A percentile compares a stretch with the other conserved stretches of the same genome.
These are phyloP conservation scores for Torulaspora pretoriensis DNA, from an alignment of 1,139 yeast genomes.

Conservation along the genomic window DNA sequence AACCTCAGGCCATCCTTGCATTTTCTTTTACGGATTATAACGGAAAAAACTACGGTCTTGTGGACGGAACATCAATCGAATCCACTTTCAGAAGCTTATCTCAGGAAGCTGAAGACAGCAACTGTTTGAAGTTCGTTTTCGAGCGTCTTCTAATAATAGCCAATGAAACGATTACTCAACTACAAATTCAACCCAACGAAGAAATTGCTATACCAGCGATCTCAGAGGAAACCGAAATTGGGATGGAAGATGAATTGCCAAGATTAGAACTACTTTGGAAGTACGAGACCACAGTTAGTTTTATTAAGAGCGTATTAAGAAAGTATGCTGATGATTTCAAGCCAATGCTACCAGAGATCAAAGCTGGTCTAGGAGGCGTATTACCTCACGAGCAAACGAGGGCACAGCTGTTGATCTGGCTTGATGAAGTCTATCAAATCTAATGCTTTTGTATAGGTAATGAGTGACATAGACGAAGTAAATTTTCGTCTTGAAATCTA, in stretches of 20 bases:
- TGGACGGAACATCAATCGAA: constrained; percentile 39
- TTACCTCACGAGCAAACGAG: constrained; percentile 35
- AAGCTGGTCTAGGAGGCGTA: constrained; percentile 23
- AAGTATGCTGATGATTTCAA: constrained; percentile 38
- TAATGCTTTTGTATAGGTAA: constrained; percentile 9
- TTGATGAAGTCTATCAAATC: constrained; percentile 35
- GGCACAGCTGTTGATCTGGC: constrained; percentile 32
- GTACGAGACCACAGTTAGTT: constrained; percentile 37
- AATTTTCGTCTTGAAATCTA: not conserved
- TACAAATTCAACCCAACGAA: constrained; percentile 32
- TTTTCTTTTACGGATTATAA: constrained; percentile 41
- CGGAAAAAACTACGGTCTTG: constrained; percentile 34
- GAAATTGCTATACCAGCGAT: constrained; percentile 32
- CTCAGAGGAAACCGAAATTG: constrained; percentile 25
- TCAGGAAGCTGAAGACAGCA: constrained; percentile 24
- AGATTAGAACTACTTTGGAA: constrained; percentile 38
- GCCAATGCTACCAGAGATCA: constrained; percentile 27
- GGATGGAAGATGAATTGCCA: constrained; percentile 25
- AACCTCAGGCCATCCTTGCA: constrained; percentile 40
- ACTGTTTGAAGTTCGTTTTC: constrained; percentile 39
- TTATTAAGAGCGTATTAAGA: constrained; percentile 40
- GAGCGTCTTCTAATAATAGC: constrained; percentile 41
- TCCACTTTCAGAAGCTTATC: constrained; percentile 38
- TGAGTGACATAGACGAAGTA: not conserved
- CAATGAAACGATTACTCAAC: constrained; percentile 32